Base-by-base conservation (phyloP, 306 rosid species). In the Gastrolobium bilobum region DNA sequence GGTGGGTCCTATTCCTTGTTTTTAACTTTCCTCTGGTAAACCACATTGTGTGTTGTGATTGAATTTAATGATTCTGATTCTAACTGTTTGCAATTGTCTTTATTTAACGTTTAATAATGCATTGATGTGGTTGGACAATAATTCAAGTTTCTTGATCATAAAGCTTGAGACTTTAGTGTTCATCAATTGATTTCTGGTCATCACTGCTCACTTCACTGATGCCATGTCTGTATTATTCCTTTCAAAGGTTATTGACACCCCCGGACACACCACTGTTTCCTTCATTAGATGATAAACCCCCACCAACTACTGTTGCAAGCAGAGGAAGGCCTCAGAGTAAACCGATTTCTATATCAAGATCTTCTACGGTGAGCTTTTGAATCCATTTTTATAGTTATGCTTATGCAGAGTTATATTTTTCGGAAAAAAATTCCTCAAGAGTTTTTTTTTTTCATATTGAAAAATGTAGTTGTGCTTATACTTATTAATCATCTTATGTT, bases 251-350 rank as follows among this genome's bases (percentile, higher is more conserved):
- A 80, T 66, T 90, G 83, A 92, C 96, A 42, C 97, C 96, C 62
- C 97, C 97, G 0, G 97, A 92, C 76, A 92, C 96, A 10, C 97
- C 97, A 3, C 90, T 92, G 60, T 92, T 92, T 88, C 91, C 92
- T 82, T 87, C 97, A 64, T 61, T 92, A 86, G 97, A 92, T n/a
- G 88, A 87, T 60, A 94, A 92, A 71, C 91, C 83, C 5, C 85
- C 73, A 63, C 81, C 71, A 42, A 66, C 83, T 75, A 82, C 34
- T 78, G 61, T 81, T 67, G 39, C 81, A 76, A 84, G 71, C 60
- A 90, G 96, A 84, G 97, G 96, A 73, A 86, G 97, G 76, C 89
- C 96, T 73, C 89, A 86, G 54, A 92, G 93, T 83, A 93, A 90
- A 89, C 96, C 97, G 70, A 89, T 92, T 87, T 68, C 94, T 60